A percentile compares a stretch with the other conserved stretches of the same genome.
Evolutionary conservation across 1,284 basidiomycete species (phyloP).

Genomic region (Kalmanozyma brasiliensis): DNA sequence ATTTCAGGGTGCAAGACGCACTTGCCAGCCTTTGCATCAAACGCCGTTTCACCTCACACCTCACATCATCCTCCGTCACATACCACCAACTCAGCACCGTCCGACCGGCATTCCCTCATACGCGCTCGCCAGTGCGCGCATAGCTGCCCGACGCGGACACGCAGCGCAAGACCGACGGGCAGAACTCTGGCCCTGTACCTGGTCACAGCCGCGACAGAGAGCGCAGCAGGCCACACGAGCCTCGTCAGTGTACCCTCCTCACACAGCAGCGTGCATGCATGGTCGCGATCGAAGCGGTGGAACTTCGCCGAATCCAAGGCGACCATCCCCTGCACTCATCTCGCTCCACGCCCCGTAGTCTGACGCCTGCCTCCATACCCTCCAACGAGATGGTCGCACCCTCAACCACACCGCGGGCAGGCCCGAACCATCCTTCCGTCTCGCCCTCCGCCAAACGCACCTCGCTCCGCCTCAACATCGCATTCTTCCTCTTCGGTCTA

Average conservation of each 20-base stretch:
- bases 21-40: background rate
- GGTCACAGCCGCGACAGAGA: no score
- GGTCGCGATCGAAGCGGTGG: constrained; percentile 21
- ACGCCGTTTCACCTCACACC: no score
- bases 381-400: constrained; percentile 12
- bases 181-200: no score
- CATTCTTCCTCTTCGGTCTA: constrained; percentile 68
- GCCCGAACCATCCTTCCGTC: background rate
- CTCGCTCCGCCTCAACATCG: constrained; percentile 38
- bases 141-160: no score
- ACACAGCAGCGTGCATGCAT: constrained; percentile 24
- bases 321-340: background rate
- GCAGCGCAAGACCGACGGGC: no score
- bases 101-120: no score
- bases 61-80: no score
- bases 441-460: constrained; percentile 4
- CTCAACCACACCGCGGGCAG: background rate
- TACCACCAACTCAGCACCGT: no score
- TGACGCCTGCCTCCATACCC: background rate
- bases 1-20: constrained; percentile 9
- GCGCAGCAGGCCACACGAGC: no score
- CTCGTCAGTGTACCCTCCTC: no score
- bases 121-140: no score
- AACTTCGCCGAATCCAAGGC: constrained; percentile 24
- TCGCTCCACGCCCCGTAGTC: background rate